phyloP scores from a whole-genome alignment of 2,329 filamentous ascomycete genomes.

The Cryphonectria parasitica region DNA sequence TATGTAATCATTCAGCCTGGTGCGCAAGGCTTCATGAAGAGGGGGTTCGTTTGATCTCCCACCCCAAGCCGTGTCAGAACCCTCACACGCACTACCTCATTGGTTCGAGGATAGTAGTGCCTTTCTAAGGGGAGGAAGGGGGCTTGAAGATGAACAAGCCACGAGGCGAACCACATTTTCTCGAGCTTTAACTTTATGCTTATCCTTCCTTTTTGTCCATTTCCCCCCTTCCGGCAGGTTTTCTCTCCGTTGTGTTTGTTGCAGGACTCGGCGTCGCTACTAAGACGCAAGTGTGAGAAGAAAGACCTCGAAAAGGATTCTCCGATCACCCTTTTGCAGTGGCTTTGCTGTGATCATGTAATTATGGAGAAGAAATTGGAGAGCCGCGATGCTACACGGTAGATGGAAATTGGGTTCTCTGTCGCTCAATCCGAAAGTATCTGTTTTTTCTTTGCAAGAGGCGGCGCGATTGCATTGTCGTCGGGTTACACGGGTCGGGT shows the following conservation, averaged over 20 bases:
- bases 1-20: neutral
- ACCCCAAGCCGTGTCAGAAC: conserved; percentile 15
- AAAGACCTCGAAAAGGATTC: neutral
- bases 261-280: neutral
- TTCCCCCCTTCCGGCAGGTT: neutral
- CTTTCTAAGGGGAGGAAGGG: too few species aligned
- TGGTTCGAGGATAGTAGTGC: neutral
- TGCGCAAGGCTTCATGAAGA: neutral
- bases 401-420: too few species aligned
- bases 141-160: neutral
- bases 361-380: too few species aligned
- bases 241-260: conserved; percentile 4
- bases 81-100: neutral
- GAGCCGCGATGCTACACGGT: too few species aligned
- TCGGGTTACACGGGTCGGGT: neutral
- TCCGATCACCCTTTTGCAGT: too few species aligned
- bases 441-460: neutral
- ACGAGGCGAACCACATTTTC: conserved; percentile 11
- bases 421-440: neutral
- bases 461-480: neutral
- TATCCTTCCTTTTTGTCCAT: neutral
- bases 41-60: conserved; percentile 26
- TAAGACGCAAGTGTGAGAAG: neutral
- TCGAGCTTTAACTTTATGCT: conserved; percentile 26
- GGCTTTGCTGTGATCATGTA: too few species aligned